Base-by-base conservation (phyloP, 495 filamentous ascomycete species). In the Usnea hakonensis region DNA sequence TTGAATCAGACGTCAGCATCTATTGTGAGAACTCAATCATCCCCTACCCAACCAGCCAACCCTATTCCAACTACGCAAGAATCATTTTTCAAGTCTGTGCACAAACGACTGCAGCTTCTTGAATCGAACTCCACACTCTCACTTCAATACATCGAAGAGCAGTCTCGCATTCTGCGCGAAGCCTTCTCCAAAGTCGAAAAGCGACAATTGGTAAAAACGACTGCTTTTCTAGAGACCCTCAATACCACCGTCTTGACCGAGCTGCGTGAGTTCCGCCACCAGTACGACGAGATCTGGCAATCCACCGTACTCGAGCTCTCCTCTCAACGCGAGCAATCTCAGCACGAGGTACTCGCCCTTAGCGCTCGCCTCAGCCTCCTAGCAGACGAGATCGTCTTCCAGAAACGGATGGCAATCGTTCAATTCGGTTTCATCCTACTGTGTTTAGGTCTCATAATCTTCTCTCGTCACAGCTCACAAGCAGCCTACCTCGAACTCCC, bases 201-300 rank as follows among this genome's bases (percentile, higher is more conserved):
- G 67, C 85, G 88, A 28, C 94, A 98, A 70, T 78, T 95, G 37
- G 77, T 82, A 36, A 95, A 94, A 70, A 91, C 92, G 9, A 86
- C 84, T 37, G 79, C 76, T 10, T 96, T 97, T 71, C 79, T 98
- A 28, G 84, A 91, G 66, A 85, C 80, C 21, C 78, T 98, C 17
- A 97, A 98, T 72, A 78, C 79, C 26, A 96, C 91, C 0, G 92
- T 97, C 13, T 77, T 94, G n/a, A 81, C 79, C 32, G 94, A 97
- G 70, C 78, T 98, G 26, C 86, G 84, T 64, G 84, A 84, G 57
- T 90, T 94, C 64, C 77, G 88, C 64, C 81, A 84, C 50, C 89
- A 95, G 67, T 97, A 98, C 74, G 95, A 98, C 68, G 90, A 96
- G 67, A 87, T 97, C 28, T 96, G 94, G 91, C 93, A 95, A 69